Percentiles rank a stretch among this genome's conserved stretches.
These are phyloP conservation scores for Populus pruinosa DNA, from an alignment of 345 rosid genomes.

Conservation along the genomic window DNA sequence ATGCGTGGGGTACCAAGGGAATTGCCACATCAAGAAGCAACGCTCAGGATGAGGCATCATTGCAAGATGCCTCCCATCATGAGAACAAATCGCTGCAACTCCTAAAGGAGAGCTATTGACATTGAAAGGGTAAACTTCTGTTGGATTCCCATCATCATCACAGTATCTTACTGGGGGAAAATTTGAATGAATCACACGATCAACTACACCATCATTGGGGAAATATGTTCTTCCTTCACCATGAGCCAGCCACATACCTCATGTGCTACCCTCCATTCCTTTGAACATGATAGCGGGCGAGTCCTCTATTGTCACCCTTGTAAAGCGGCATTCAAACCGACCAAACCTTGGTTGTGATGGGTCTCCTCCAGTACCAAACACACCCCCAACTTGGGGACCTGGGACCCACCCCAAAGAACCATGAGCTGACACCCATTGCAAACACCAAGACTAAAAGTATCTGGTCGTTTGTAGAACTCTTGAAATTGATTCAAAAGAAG, in stretches of 20 bases:
- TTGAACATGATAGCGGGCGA: constrained; percentile 88
- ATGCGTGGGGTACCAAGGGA: constrained; percentile 81
- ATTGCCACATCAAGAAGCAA: constrained; percentile 98
- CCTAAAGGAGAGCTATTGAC: constrained; percentile 95
- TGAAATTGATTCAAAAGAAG: constrained; percentile 74
- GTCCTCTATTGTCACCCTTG: constrained; percentile 65
- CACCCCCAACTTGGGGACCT: constrained; percentile 87
- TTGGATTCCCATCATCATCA: constrained; percentile 76
- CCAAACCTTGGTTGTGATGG: constrained; percentile 87
- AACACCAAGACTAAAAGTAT: constrained; percentile 87
- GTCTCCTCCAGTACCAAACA: constrained; percentile 67
- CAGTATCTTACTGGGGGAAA: constrained; percentile 82
- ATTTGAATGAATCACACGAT: constrained; percentile 58
- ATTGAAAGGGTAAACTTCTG: constrained; percentile 87
- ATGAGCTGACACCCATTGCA: constrained; percentile 96
- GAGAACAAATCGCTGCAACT: constrained; percentile 86
- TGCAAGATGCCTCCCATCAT: constrained; percentile 91
- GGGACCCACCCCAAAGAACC: constrained; percentile 97
- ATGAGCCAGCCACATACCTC: constrained; percentile 97
- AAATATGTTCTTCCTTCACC: constrained; percentile 96
- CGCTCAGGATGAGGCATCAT: constrained; percentile 99
- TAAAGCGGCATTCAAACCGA: constrained; percentile 85
- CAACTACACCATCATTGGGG: constrained; percentile 83
- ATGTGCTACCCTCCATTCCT: constrained; percentile 93
- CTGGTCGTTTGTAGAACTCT: constrained; percentile 80